Evolutionary conservation across 2,329 filamentous ascomycete genomes (phyloP).

Genomic region (Cordyceps farinosa): DNA sequence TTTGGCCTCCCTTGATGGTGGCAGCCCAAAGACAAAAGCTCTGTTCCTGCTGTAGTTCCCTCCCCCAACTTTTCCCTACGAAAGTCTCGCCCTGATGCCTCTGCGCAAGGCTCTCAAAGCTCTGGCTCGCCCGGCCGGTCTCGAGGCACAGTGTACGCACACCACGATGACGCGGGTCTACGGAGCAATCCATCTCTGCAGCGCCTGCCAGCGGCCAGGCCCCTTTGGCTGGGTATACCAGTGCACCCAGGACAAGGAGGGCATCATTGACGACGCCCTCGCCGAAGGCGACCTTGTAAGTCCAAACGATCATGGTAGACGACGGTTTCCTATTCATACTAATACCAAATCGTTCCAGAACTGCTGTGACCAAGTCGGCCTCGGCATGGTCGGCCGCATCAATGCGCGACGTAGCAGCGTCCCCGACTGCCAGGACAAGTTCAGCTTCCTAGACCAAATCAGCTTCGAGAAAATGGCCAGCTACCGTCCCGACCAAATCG

Average conservation of each 20-base stretch:
- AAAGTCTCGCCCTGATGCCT: not conserved
- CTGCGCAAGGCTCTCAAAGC: slow-evolving; percentile 9
- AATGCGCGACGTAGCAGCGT: slow-evolving; percentile 37
- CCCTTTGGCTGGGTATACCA: slow-evolving; percentile 69
- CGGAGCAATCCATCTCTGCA: slow-evolving; percentile 50
- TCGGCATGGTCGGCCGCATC: slow-evolving; percentile 31
- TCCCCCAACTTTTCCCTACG: not conserved
- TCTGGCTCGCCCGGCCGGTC: slow-evolving; percentile 16
- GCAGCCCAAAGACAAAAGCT: not conserved
- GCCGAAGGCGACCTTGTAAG: slow-evolving; percentile 24
- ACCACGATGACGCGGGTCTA: slow-evolving; percentile 65
- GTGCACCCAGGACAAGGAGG: slow-evolving; percentile 63
- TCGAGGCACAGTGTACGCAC: slow-evolving; percentile 57
- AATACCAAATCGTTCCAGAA: slow-evolving; percentile 11
- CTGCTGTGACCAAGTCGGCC: slow-evolving; percentile 34
- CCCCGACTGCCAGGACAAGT: slow-evolving; percentile 39
- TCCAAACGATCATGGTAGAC: not conserved
- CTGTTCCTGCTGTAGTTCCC: not conserved
- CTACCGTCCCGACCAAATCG: slow-evolving; percentile 48
- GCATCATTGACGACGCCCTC: slow-evolving; percentile 32
- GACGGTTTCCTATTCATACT: not conserved
- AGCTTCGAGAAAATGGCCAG: slow-evolving; percentile 37
- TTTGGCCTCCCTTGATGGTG: not conserved
- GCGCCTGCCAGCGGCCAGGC: slow-evolving; percentile 52
- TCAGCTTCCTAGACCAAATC: slow-evolving; percentile 45